Evolutionary conservation across 2,329 filamentous ascomycete genomes (phyloP).

Genomic region (Ascochyta rabiei): DNA sequence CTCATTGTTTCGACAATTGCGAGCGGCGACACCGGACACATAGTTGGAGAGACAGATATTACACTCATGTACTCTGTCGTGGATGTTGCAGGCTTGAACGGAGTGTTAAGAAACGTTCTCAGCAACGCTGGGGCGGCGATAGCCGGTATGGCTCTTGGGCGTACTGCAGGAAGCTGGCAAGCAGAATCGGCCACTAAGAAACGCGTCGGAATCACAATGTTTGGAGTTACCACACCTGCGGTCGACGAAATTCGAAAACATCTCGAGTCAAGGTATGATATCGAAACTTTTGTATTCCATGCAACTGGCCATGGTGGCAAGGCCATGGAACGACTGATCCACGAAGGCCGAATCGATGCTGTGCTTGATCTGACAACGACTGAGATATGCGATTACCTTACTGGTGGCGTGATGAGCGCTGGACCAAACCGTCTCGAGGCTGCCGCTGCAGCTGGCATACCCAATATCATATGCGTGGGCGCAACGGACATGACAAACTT

Average conservation of each 20-base stretch:
- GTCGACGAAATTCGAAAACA: constrained; percentile 62
- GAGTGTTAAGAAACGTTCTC: constrained; percentile 63
- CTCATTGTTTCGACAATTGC: constrained; percentile 73
- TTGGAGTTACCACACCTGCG: constrained; percentile 73
- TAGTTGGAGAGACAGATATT: constrained; percentile 72
- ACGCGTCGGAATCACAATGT: constrained; percentile 72
- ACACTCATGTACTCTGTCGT: constrained; percentile 74
- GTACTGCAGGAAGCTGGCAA: constrained; percentile 31
- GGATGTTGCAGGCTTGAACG: constrained; percentile 70
- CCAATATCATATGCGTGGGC: constrained; percentile 59
- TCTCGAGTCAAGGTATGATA: constrained; percentile 48
- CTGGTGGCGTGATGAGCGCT: constrained; percentile 68
- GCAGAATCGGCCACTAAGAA: not conserved
- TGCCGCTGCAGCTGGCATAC: constrained; percentile 63
- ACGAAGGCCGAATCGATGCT: constrained; percentile 65
- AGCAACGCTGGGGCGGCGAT: constrained; percentile 68
- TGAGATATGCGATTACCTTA: constrained; percentile 66
- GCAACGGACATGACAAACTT: constrained; percentile 64
- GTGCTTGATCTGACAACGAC: constrained; percentile 75
- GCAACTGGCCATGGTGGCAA: constrained; percentile 71
- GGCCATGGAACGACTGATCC: constrained; percentile 70
- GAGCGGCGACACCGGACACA: constrained; percentile 67
- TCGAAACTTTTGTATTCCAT: constrained; percentile 71
- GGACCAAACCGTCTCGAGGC: constrained; percentile 63
- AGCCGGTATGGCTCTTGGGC: constrained; percentile 61